Evolutionary conservation across 441 rosid genomes (phyloP).

Genomic region (Pelargonium fulgidum): DNA sequence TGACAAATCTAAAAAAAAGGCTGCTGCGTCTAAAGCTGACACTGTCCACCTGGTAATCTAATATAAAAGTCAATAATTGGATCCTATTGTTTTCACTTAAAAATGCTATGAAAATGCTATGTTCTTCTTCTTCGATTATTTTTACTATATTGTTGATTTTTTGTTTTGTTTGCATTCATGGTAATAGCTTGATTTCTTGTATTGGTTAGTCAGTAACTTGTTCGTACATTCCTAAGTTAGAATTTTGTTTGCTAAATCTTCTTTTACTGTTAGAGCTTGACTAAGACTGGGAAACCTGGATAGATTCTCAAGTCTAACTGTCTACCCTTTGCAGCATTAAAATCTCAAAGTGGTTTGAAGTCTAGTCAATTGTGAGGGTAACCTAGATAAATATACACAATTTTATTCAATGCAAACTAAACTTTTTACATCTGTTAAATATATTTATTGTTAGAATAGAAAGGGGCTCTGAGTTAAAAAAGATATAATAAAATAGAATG

Average conservation of each 20-base stretch:
- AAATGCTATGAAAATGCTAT: background rate
- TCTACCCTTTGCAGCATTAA: background rate
- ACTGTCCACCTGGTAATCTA: constrained; percentile 73
- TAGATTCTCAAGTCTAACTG: background rate
- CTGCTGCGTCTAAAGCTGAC: constrained; percentile 76
- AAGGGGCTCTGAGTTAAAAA: background rate
- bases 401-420: background rate
- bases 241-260: background rate
- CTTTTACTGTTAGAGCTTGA: background rate
- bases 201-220: background rate
- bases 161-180: constrained; percentile 3
- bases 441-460: background rate
- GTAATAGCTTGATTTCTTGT: constrained; percentile 1
- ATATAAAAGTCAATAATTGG: constrained; percentile 8
- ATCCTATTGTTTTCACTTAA: background rate
- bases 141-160: background rate
- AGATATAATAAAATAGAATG: too few relatives aligned
- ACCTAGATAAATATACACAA: background rate
- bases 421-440: background rate
- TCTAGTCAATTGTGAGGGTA: background rate
- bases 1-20: constrained; percentile 56
- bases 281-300: background rate
- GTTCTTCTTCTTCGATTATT: background rate
- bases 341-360: background rate
- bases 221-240: background rate